Percentiles rank a stretch among this genome's conserved stretches.
Conservation (phyloP, 805 yeast genomes). For the Isabelozyma pseudorhagii region DNA sequence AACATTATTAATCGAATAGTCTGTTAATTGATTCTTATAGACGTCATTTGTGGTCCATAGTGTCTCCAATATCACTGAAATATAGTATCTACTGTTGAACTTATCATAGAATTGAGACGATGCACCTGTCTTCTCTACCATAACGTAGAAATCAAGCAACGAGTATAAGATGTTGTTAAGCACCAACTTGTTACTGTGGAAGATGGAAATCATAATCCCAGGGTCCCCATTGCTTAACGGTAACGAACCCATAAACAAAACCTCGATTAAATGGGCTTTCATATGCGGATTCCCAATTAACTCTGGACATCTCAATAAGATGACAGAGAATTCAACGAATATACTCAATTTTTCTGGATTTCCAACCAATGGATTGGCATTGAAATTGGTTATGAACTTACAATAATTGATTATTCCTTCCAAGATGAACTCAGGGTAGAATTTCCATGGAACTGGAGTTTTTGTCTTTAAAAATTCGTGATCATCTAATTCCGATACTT, state of each 20-base stretch:
- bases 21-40: conserved; percentile 65
- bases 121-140: conserved; percentile 94
- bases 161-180: conserved; percentile 71
- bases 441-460: conserved; percentile 75
- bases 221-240: conserved; percentile 54
- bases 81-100: conserved; percentile 84
- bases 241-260: conserved; percentile 70
- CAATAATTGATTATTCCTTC: conserved; percentile 80
- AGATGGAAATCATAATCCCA: conserved; percentile 70
- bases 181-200: conserved; percentile 62
- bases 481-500: conserved; percentile 69
- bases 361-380: conserved; percentile 52
- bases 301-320: conserved; percentile 80
- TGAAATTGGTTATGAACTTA: conserved; percentile 55
- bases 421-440: conserved; percentile 78
- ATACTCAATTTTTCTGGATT: conserved; percentile 50
- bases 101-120: conserved; percentile 94
- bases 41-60: conserved; percentile 67
- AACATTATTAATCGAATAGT: conserved; percentile 63
- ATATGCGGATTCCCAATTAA: conserved; percentile 88
- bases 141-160: conserved; percentile 84
- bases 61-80: conserved; percentile 76
- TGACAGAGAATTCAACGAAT: conserved; percentile 69
- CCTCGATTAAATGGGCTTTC: conserved; percentile 79
- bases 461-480: conserved; percentile 63